Base-by-base conservation (phyloP, 495 filamentous ascomycete species). In the Xylaria cubensis region DNA sequence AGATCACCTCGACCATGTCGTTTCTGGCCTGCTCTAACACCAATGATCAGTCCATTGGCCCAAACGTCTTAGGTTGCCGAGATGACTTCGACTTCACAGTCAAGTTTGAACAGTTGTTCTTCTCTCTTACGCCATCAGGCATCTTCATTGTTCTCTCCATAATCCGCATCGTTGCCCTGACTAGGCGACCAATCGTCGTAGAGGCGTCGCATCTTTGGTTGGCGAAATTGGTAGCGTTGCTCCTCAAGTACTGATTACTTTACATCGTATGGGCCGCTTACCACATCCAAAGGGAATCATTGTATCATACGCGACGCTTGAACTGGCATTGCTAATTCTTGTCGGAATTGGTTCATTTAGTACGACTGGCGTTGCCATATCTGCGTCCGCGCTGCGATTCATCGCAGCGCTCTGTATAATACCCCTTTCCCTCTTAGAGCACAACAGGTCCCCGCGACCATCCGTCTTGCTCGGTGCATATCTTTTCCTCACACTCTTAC, bases 401-500 rank as follows among this genome's bases (percentile, higher is more conserved):
- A 41, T 76, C 34, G 74, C 80, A 9, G 72, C 76, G 41, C 66
- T 82, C 48, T 69, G 71, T 66, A 82, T 83, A 71, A 58, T 81
- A 39, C 46, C 82, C 8, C 82, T 91, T 19, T 90, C 88, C 0
- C 85, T 84, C 69, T 69, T 86, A 17, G 89, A 93, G 71, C 91
- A 92, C 75, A 77, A 81, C 36, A 82, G 83, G 21, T 85, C 85
- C 26, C 69, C 78, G 34, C 83, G 85, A 58, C 90, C 91, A 0
- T 93, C 92, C 0, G 80, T 86, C 42, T 71, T 92, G 12, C 79
- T 93, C 46, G 86, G 88, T 64, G 69, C 83, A 9, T 94, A 91
- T 75, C 82, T 94, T 0, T 82, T 90, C 56, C 72, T 89, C 71
- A 88, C 88, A 0, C 62, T 89, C n/a, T 76, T 92, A 12, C 85